Base-by-base conservation (phyloP, 2,329 filamentous ascomycete genomes). In the Teratosphaeria epicoccoides region DNA sequence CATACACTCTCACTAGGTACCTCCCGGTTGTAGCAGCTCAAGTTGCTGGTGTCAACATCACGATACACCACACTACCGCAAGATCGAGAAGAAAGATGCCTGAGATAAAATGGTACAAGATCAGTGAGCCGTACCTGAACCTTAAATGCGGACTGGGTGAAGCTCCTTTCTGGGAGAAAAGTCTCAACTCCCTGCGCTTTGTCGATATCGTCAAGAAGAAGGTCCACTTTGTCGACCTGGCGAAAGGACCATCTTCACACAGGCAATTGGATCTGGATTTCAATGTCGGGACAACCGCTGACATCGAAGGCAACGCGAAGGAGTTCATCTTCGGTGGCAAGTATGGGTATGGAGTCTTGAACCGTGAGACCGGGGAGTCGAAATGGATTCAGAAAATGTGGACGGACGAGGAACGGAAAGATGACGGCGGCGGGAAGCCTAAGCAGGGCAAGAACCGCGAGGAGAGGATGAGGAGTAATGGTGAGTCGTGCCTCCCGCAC, bases 201-300 rank as follows among this genome's bases (percentile, higher is more conserved):
- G 81, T 90, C 55, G 90, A 96, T 70, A 90, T 95, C 70, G 85
- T 84, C 68, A 81, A 85, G 65, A 79, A 85, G 65, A 81, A 82
- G 55, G 65, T 95, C 45, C 85, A 93, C 71, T 77, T 78, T 46
- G 76, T 93, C 54, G 78, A 87, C 61, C 73, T 94, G 23, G 65
- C 69, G 46, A 72, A 78, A 53, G 85, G 84, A 0, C 79, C 80
- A 14, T 71, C 71, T 4, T 87, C 85, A 33, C 62, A 63, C 66
- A 78, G 65, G 70, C 68, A 57, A 66, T 73, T 49, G 67, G 75
- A 81, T 57, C 84, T 85, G 7, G 72, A 75, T 46, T 72, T 73
- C 56, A 74, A 76, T 24, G 74, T 83, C 56, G 77, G 78, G 43
- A 69, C 65, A 50, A 95, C 90, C 40, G 85, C 85, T 50, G 85